Evolutionary conservation across 352 stramenopile species (phyloP), one percentile per base, ranked within the genome.

Genomic region (Globisporangium cystogenes): DNA sequence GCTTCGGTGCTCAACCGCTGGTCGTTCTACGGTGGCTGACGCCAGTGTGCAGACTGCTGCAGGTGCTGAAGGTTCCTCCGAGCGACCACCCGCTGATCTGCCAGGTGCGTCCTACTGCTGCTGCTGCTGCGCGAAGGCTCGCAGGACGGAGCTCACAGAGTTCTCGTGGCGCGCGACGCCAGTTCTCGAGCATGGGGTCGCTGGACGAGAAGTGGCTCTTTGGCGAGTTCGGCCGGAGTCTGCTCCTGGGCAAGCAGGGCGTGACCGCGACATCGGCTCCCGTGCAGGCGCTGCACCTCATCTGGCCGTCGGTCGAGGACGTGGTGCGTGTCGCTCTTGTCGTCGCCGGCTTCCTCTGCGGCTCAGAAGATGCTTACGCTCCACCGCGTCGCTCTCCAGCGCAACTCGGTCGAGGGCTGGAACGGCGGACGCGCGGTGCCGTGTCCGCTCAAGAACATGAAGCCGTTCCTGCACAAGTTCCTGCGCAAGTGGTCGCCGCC

Each of bases 131-230:
- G n/a, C n/a, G n/a, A n/a, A n/a, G n/a, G n/a, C n/a, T n/a, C n/a
- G n/a, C n/a, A 18, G 46, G 14, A 18, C 15, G 15, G 24, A 18
- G 33, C 12, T 53, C 16, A 31, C 41, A 37, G 7, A 3, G 33
- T 45, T 14, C 18, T 18, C n/a, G 24, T 42, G 18, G 20, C 46
- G 26, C 16, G 7, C 20, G 18, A 27, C 18, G 7, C n/a, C 18
- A 93, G 79, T 90, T 90, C 58, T 93, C 83, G 1, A 93, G 83
- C 51, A 54, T 91, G 26, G 83, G 83, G 0, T 93, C 83, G 12
- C 62, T 93, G 18, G 77, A 90, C 24, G 81, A 91, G 35, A 88
- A 87, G 55, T 93, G 83, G 83, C 61, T 93, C 12, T 91, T 87
- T 45, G 72, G 74, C 0, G 83, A 93, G 57, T 90, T 93, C 57